Percentiles rank a stretch among this genome's conserved stretches.
Evolutionary conservation across 2,329 filamentous ascomycete species (phyloP).

Genomic region (Claviceps pusilla): DNA sequence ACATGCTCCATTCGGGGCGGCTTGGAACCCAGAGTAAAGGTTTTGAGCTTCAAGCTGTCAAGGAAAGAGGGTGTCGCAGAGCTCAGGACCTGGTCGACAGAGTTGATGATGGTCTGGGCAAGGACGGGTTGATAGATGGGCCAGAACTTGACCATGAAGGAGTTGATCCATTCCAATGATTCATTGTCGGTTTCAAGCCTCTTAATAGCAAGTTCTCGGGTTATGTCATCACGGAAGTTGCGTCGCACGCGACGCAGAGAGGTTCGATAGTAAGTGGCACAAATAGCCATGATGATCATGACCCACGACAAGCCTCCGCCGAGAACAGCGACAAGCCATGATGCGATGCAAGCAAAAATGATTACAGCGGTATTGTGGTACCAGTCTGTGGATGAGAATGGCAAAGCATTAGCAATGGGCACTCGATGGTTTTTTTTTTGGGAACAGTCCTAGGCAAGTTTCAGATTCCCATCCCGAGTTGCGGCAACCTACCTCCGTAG

Average conservation of each 20-base stretch:
- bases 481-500: slow-evolving; percentile 55
- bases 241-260: slow-evolving; percentile 84
- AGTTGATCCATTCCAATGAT: slow-evolving; percentile 97
- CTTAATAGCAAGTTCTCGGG: slow-evolving; percentile 74
- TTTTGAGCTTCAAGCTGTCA: slow-evolving; percentile 85
- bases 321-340: slow-evolving; percentile 78
- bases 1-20: slow-evolving; percentile 93
- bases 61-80: slow-evolving; percentile 83
- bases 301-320: slow-evolving; percentile 90
- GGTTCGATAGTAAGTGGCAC: slow-evolving; percentile 91
- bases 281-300: slow-evolving; percentile 80
- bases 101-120: slow-evolving; percentile 79
- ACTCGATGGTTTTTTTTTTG: neutral
- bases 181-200: slow-evolving; percentile 81
- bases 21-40: slow-evolving; percentile 86
- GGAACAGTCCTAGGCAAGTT: neutral
- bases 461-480: neutral
- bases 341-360: slow-evolving; percentile 75
- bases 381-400: slow-evolving; percentile 55
- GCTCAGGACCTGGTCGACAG: slow-evolving; percentile 90
- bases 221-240: slow-evolving; percentile 91
- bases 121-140: slow-evolving; percentile 94
- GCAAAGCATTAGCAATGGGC: neutral
- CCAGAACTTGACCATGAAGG: slow-evolving; percentile 97
- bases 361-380: slow-evolving; percentile 96